These are phyloP conservation scores for Solanum tarapatanum DNA, from an alignment of 257 asterid genomes.

Conservation along the genomic window DNA sequence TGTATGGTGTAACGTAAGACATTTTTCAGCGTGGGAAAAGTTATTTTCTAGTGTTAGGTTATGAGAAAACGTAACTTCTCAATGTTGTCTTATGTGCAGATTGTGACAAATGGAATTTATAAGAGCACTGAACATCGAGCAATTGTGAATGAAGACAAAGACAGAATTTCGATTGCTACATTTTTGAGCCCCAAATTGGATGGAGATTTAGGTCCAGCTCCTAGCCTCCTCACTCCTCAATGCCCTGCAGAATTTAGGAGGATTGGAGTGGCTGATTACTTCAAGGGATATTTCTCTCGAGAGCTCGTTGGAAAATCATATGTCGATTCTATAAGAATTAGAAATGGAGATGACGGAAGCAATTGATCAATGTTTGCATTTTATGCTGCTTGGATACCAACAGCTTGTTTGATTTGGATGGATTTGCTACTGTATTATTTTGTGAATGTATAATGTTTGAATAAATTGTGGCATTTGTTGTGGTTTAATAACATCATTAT, in stretches of 20 bases:
- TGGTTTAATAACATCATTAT: background rate
- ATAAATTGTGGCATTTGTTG: background rate
- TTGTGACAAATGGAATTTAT: constrained; percentile 29
- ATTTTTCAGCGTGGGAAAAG: background rate
- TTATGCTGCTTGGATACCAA: background rate
- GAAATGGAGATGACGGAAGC: background rate
- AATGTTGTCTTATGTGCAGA: background rate
- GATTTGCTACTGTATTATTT: background rate
- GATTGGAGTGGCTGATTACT: constrained; percentile 16
- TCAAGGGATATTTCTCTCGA: constrained; percentile 11
- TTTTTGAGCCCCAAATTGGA: constrained; percentile 13
- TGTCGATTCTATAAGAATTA: constrained; percentile 20
- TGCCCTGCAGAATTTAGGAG: constrained; percentile 27
- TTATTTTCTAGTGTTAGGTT: background rate
- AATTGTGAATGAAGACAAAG: constrained; percentile 17
- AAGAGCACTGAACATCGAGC: constrained; percentile 41
- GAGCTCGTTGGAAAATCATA: constrained; percentile 36
- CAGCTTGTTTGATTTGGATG: background rate
- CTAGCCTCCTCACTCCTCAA: constrained; percentile 22
- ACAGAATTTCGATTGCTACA: constrained; percentile 34
- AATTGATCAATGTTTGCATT: background rate
- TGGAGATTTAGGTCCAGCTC: constrained; percentile 17
- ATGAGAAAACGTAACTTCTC: background rate
- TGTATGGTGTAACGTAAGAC: too few relatives aligned
- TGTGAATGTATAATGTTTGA: background rate